Evolutionary conservation across 2,329 filamentous ascomycete species (phyloP).

Genomic region (Rutstroemia sp.): DNA sequence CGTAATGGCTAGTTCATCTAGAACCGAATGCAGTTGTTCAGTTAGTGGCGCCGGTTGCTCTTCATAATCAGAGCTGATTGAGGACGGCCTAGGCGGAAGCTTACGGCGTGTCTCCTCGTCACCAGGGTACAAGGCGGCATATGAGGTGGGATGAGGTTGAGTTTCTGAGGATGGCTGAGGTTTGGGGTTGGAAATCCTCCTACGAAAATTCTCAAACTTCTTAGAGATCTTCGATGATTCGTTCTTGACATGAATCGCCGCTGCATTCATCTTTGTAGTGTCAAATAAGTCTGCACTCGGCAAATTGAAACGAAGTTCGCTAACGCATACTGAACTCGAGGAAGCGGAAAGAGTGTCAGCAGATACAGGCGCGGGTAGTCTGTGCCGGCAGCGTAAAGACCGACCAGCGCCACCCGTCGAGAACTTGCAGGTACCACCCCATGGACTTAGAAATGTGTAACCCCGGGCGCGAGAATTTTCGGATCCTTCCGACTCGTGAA

Average conservation of each 20-base stretch:
- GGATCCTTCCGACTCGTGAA: conserved; percentile 6
- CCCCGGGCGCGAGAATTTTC: conserved; percentile 35
- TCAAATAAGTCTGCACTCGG: conserved; percentile 49
- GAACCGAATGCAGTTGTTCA: neutral
- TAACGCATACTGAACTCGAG: conserved; percentile 40
- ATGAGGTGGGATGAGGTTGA: conserved; percentile 18
- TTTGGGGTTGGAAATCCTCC: conserved; percentile 15
- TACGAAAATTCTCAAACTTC: conserved; percentile 13
- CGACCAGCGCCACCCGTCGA: conserved; percentile 69
- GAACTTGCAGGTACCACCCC: conserved; percentile 84
- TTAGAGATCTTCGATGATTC: conserved; percentile 3
- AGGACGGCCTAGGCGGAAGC: conserved; percentile 18
- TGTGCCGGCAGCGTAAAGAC: conserved; percentile 66
- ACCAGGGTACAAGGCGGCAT: conserved; percentile 17
- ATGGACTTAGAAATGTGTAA: conserved; percentile 77
- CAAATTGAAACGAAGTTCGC: conserved; percentile 86
- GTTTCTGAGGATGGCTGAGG: conserved; percentile 19
- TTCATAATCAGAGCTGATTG: conserved; percentile 14
- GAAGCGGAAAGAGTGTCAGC: conserved; percentile 10
- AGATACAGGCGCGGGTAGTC: conserved; percentile 43
- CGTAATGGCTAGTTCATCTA: conserved; percentile 1
- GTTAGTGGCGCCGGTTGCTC: neutral
- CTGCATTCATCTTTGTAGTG: conserved; percentile 2
- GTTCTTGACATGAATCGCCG: conserved; percentile 4
- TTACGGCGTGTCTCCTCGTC: conserved; percentile 21